phyloP scores from a whole-genome alignment of 225 moss, liverwort and hornwort species.

The Polytrichum formosum region DNA sequence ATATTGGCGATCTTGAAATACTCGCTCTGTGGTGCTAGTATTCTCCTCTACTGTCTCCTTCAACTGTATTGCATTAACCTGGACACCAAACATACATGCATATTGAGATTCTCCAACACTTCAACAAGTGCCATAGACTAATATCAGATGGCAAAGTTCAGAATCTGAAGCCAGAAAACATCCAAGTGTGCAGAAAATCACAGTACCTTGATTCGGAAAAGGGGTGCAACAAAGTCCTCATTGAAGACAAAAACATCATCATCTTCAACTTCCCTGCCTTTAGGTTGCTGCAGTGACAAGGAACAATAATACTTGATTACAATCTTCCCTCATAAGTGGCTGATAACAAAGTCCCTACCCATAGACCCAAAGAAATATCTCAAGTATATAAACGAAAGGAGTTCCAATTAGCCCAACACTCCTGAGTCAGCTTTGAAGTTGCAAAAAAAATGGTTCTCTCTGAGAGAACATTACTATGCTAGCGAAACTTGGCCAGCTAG shows the following conservation, averaged over 20 bases:
- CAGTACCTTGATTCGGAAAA: constrained; percentile 93
- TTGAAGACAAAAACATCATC: constrained; percentile 89
- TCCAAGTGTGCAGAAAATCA: not conserved
- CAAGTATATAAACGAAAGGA: not conserved
- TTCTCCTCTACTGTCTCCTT: constrained; percentile 99
- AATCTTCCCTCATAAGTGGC: not conserved
- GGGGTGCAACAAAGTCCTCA: constrained; percentile 91
- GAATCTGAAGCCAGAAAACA: not conserved
- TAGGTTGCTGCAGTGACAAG: constrained; percentile 67
- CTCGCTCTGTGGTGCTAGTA: constrained; percentile 95
- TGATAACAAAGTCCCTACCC: no score
- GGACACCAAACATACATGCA: constrained; percentile 6
- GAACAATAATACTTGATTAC: constrained; percentile 5
- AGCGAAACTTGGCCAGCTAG: no score
- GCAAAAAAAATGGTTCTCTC: no score
- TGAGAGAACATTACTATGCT: no score
- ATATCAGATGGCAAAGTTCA: not conserved
- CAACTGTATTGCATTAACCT: constrained; percentile 98
- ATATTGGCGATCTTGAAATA: constrained; percentile 97
- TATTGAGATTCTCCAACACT: not conserved
- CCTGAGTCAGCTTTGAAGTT: no score
- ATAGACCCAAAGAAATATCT: no score
- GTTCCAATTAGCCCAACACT: not conserved
- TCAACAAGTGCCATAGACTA: not conserved
- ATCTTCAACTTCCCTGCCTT: constrained; percentile 95